Conservation (phyloP, 768 basidiomycete species). For the Termitomyces sp. region DNA sequence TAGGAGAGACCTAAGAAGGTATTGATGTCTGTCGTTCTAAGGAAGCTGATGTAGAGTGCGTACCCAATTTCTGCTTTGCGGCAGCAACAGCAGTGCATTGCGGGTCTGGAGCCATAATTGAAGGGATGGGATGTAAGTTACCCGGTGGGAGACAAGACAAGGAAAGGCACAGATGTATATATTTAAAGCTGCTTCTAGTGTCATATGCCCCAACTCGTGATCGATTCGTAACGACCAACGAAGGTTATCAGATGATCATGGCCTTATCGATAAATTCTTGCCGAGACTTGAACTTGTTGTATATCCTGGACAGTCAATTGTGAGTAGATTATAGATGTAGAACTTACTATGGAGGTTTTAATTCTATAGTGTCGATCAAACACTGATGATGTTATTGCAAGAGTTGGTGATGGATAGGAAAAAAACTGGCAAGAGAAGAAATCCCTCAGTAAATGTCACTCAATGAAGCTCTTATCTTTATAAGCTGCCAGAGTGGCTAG, state of each 20-base stretch:
- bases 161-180: not conserved
- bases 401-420: no score
- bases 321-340: not conserved
- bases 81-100: conserved; percentile 53
- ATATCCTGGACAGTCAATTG: not conserved
- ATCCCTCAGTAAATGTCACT: not conserved
- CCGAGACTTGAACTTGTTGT: not conserved
- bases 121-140: not conserved
- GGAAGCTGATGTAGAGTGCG: not conserved
- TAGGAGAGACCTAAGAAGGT: conserved; percentile 39
- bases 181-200: not conserved
- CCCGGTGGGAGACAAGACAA: not conserved
- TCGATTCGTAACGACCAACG: not conserved
- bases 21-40: not conserved
- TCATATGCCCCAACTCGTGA: not conserved
- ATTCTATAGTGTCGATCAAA: not conserved
- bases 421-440: not conserved
- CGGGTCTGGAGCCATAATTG: conserved; percentile 28
- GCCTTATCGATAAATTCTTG: conserved; percentile 6
- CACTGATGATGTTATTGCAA: no score
- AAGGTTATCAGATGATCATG: conserved; percentile 12
- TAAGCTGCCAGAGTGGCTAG: no score
- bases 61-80: conserved; percentile 47
- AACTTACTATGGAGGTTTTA: not conserved
- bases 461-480: no score